phyloP scores from a whole-genome alignment of 768 basidiomycete genomes.

The Collybia mongolica region DNA sequence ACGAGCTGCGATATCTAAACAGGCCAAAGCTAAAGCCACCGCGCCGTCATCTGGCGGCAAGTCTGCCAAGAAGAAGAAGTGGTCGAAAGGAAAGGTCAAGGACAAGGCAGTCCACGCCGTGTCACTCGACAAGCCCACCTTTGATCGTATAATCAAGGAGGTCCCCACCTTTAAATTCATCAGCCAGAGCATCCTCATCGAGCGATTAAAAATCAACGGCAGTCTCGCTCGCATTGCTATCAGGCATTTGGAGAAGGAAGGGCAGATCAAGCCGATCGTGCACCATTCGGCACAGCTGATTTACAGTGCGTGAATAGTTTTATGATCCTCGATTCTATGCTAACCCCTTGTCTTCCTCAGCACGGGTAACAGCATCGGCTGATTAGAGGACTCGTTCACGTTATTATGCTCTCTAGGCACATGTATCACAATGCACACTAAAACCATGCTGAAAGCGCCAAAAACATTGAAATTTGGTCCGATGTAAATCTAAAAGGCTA shows the following conservation, averaged over 20 bases:
- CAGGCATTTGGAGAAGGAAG: conserved; percentile 89
- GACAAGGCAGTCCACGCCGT: conserved; percentile 99
- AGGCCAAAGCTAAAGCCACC: conserved; percentile 81
- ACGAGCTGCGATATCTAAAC: conserved; percentile 14
- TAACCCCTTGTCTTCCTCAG: conserved; percentile 21
- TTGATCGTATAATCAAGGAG: conserved; percentile 95
- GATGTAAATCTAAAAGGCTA: too few species aligned
- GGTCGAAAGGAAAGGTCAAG: conserved; percentile 99
- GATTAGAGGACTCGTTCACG: conserved; percentile 34
- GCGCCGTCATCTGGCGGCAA: conserved; percentile 76
- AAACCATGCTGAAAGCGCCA: conserved; percentile 27
- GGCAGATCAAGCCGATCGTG: conserved; percentile 92
- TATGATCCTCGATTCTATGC: not conserved
- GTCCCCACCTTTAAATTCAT: conserved; percentile 99
- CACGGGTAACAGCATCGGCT: conserved; percentile 46
- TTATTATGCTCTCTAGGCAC: conserved; percentile 23
- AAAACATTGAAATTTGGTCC: too few species aligned
- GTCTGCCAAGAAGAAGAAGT: conserved; percentile 99
- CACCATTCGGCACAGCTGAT: conserved; percentile 94
- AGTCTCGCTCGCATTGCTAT: conserved; percentile 91
- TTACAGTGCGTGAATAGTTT: conserved; percentile 72
- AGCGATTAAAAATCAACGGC: conserved; percentile 96
- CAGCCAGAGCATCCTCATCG: conserved; percentile 96
- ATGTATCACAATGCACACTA: conserved; percentile 34
- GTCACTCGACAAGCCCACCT: conserved; percentile 89